Percentiles rank a stretch among this genome's conserved stretches.
Conservation (phyloP, 148 eudicot species). For the Silene latifolia region DNA sequence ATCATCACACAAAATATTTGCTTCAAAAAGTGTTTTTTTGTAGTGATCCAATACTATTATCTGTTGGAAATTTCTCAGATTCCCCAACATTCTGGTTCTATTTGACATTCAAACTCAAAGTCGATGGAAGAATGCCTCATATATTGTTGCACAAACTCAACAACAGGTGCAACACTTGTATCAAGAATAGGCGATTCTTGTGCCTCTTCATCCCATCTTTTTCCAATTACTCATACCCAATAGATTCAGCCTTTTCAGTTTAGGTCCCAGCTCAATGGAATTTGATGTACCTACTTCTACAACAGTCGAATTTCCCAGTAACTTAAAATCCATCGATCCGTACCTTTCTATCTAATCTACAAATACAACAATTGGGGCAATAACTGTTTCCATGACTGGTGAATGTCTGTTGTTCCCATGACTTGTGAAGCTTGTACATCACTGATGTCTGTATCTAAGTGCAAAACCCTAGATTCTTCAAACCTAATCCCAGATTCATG, state of each 20-base stretch:
- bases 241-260: conserved; percentile 8
- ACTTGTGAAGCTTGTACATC: neutral
- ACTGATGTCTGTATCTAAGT: neutral
- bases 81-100: neutral
- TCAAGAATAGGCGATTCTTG: conserved; percentile 3
- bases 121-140: neutral
- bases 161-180: conserved; percentile 10
- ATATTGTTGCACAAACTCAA: conserved; percentile 8
- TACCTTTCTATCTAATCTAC: conserved; percentile 8
- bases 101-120: conserved; percentile 2
- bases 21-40: conserved; percentile 17
- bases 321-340: neutral
- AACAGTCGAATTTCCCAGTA: neutral
- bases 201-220: conserved; percentile 6
- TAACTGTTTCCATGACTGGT: conserved; percentile 1
- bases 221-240: conserved; percentile 12
- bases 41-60: neutral
- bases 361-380: conserved; percentile 1
- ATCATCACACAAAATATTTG: neutral
- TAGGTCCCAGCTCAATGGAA: neutral
- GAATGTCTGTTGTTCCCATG: neutral
- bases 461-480: conserved; percentile 16
- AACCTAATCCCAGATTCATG: conserved; percentile 16
- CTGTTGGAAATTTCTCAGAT: neutral
- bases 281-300: conserved; percentile 1